Percentiles rank a stretch among this genome's conserved stretches.
These are phyloP conservation scores for Xylariales sp. DNA, from an alignment of 2,329 filamentous ascomycete species.

Conservation along the genomic window DNA sequence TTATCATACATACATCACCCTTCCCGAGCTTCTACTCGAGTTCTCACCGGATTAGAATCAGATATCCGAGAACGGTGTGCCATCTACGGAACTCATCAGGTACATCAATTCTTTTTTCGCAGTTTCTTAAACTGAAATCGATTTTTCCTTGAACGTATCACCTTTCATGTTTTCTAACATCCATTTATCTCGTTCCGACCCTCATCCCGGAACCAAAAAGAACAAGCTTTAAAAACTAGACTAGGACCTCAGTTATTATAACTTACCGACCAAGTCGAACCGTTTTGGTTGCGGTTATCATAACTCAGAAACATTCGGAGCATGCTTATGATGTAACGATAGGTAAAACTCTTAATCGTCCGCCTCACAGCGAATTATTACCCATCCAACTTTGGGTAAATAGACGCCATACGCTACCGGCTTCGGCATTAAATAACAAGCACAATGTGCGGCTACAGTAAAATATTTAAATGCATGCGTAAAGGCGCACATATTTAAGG, in stretches of 20 bases:
- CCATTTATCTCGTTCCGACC: neutral
- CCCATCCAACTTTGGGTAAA: neutral
- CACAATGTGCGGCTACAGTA: neutral
- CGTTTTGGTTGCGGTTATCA: neutral
- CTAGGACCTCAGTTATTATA: neutral
- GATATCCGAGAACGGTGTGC: no score
- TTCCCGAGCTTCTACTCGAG: neutral
- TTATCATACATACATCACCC: conserved; percentile 19
- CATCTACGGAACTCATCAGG: neutral
- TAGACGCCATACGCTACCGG: neutral
- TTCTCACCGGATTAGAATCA: no score
- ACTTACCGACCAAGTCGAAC: neutral
- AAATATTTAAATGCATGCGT: neutral
- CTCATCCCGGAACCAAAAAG: neutral
- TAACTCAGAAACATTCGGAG: neutral
- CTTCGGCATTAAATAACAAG: neutral
- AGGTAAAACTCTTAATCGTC: neutral
- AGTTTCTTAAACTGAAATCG: neutral
- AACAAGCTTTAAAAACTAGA: neutral
- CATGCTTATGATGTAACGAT: neutral
- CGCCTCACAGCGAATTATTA: no score
- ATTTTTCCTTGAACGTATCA: neutral
- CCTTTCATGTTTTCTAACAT: neutral
- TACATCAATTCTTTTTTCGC: no score
- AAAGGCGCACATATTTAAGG: neutral